phyloP scores from a whole-genome alignment of 1,284 basidiomycete species.

The Austropuccinia psidii region DNA sequence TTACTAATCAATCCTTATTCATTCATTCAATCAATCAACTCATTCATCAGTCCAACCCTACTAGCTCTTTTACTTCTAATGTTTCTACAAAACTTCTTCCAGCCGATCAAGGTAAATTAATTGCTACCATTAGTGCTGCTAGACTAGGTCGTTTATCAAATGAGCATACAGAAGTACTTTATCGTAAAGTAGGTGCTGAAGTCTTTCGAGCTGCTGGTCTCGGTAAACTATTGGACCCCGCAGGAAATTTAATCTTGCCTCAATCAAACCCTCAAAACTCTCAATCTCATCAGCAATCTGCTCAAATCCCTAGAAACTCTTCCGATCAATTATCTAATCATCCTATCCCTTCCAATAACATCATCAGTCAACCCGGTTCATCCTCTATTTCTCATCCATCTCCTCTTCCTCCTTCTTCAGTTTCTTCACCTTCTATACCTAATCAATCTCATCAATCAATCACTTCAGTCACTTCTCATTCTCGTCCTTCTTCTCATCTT shows the following conservation, averaged over 20 bases:
- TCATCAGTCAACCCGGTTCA: background rate
- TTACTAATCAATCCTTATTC: background rate
- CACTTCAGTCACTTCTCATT: background rate
- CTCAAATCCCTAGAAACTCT: background rate
- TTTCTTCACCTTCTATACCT: conserved; percentile 18
- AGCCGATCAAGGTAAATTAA: background rate
- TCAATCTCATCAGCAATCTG: background rate
- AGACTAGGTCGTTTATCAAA: conserved; percentile 13
- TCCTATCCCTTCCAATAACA: background rate
- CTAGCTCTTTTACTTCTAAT: too few species aligned
- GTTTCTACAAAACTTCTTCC: too few species aligned
- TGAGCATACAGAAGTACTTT: conserved; percentile 10
- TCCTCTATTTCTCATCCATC: conserved; percentile 2
- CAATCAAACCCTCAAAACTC: background rate
- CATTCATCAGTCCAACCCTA: background rate
- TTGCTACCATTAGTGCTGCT: conserved; percentile 21
- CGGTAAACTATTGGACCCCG: conserved; percentile 14
- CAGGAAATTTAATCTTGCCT: conserved; percentile 15
- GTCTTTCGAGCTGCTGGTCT: conserved; percentile 17
- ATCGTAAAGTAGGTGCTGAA: conserved; percentile 23
- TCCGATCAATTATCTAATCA: background rate
- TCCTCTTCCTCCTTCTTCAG: conserved; percentile 2
- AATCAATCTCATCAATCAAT: conserved; percentile 23
- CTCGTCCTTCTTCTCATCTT: conserved; percentile 18
- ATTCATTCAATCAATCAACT: conserved; percentile 16